phyloP scores from a whole-genome alignment of 148 eudicot species.

The Camellia lanceoleosa region DNA sequence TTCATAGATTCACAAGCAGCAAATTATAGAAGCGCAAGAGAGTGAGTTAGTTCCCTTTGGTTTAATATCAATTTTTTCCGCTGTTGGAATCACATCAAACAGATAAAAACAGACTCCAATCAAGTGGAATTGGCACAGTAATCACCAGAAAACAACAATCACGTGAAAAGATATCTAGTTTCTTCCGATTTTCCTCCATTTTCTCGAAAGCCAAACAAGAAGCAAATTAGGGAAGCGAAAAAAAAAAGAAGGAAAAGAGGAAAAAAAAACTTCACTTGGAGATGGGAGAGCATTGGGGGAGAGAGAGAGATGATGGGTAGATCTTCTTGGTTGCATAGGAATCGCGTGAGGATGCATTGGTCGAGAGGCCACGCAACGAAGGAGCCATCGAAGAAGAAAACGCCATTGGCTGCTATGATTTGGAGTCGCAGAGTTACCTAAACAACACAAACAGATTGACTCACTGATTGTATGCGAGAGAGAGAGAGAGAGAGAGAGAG shows the following conservation, averaged over 20 bases:
- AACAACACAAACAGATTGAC: too few species aligned
- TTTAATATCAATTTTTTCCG: background rate
- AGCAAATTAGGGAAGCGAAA: background rate
- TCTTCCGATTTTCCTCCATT: background rate
- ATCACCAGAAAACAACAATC: background rate
- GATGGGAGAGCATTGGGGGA: slow-evolving; percentile 14
- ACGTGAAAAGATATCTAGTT: background rate
- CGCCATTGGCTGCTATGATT: slow-evolving; percentile 18
- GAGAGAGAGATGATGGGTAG: background rate
- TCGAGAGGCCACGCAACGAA: background rate
- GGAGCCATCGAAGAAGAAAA: slow-evolving; percentile 17
- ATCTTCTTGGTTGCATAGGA: background rate
- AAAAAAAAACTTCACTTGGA: slow-evolving; percentile 12
- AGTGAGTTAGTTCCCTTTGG: background rate
- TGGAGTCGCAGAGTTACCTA: background rate
- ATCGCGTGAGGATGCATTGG: background rate
- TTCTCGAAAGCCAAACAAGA: background rate
- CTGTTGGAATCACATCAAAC: background rate
- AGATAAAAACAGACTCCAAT: background rate
- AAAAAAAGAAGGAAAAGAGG: background rate
- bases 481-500: slow-evolving; percentile 4
- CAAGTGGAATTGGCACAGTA: background rate
- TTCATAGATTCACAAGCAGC: background rate
- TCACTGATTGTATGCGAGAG: background rate
- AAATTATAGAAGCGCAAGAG: background rate